These are phyloP conservation scores for Cnidoscolus chayamansa DNA, from an alignment of 441 rosid species.

Conservation along the genomic window DNA sequence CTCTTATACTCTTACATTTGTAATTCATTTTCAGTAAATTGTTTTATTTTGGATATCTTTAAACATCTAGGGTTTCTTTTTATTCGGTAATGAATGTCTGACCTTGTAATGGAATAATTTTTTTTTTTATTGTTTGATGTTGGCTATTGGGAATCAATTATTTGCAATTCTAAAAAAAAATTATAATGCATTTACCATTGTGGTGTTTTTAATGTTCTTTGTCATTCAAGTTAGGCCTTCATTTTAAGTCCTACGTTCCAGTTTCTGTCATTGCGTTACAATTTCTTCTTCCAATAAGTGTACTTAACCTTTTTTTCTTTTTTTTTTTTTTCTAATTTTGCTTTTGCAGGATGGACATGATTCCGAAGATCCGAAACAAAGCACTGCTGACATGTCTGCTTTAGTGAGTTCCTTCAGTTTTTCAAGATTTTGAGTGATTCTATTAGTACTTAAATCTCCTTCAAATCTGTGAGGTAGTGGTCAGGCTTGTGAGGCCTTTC, in stretches of 20 bases:
- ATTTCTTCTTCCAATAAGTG: not conserved
- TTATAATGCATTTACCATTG: too few relatives aligned
- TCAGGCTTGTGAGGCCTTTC: not conserved
- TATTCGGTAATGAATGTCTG: too few relatives aligned
- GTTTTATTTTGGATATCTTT: not conserved
- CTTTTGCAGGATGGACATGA: constrained; percentile 54
- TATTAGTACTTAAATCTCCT: not conserved
- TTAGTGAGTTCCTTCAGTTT: constrained; percentile 46
- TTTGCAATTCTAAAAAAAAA: too few relatives aligned
- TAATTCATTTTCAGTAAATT: not conserved
- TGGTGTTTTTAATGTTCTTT: too few relatives aligned
- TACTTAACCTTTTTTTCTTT: not conserved
- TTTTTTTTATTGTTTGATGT: too few relatives aligned
- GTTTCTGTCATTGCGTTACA: too few relatives aligned
- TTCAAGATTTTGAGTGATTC: constrained; percentile 4
- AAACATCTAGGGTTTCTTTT: constrained; percentile 7
- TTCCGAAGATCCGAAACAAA: constrained; percentile 60
- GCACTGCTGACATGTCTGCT: constrained; percentile 63
- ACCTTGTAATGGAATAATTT: too few relatives aligned
- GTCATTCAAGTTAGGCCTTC: too few relatives aligned
- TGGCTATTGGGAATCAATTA: too few relatives aligned
- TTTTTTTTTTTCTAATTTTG: not conserved
- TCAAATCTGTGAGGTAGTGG: not conserved
- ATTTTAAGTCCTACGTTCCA: too few relatives aligned
- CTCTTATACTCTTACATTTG: not conserved